Evolutionary conservation across 2,329 filamentous ascomycete species (phyloP).

Genomic region (Penicillium freii): DNA sequence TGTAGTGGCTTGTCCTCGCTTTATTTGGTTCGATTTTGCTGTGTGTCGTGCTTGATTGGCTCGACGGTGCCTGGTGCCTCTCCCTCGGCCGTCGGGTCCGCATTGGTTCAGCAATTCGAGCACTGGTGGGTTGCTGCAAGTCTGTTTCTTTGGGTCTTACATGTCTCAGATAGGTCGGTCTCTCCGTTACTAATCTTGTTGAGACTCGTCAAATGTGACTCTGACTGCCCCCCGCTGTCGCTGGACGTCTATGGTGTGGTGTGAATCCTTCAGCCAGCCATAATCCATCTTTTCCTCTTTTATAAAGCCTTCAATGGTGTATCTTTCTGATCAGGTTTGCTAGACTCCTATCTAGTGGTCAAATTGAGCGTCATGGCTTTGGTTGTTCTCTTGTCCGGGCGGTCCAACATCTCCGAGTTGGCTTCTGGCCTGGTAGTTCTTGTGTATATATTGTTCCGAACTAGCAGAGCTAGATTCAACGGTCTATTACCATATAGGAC

Average conservation of each 20-base stretch:
- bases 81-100: not conserved
- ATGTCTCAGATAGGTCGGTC: conserved; percentile 4
- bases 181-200: not conserved
- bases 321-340: not conserved
- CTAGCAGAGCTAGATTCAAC: not conserved
- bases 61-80: not conserved
- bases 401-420: not conserved
- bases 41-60: not conserved
- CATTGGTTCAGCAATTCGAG: not conserved
- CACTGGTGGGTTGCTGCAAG: too few species aligned
- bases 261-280: not conserved
- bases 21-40: not conserved
- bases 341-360: not conserved
- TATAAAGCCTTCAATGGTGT: not conserved
- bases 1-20: not conserved
- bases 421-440: not conserved
- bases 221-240: not conserved
- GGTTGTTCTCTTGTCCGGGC: not conserved
- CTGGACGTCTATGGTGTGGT: not conserved
- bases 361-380: not conserved
- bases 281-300: not conserved
- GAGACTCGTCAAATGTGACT: not conserved
- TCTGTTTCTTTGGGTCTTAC: not conserved
- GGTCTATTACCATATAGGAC: not conserved
- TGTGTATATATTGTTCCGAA: not conserved